Conservation (phyloP, 805 yeast species). For the Pichia paraexigua region DNA sequence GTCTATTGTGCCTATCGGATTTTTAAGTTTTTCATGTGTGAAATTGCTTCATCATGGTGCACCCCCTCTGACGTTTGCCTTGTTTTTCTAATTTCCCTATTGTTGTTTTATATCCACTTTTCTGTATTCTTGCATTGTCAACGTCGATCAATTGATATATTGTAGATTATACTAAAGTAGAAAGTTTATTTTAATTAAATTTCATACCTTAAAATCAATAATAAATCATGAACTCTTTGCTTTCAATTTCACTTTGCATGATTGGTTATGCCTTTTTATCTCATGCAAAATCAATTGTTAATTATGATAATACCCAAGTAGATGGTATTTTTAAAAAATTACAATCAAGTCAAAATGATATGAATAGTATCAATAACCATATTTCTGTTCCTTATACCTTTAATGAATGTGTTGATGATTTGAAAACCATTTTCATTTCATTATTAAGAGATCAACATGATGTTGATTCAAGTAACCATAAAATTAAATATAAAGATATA, state of each 20-base stretch:
- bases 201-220: background rate
- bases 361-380: background rate
- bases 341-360: background rate
- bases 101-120: background rate
- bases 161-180: background rate
- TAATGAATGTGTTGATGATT: slow-evolving; percentile 1
- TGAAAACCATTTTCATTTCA: background rate
- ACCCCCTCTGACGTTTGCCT: background rate
- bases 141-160: background rate
- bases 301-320: background rate
- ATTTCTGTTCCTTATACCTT: slow-evolving; percentile 1
- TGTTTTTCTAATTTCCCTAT: background rate
- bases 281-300: background rate
- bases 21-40: background rate
- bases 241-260: background rate
- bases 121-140: background rate
- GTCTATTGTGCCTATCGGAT: background rate
- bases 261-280: background rate
- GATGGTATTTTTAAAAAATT: background rate
- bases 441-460: background rate
- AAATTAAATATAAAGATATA: no score
- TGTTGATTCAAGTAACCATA: background rate
- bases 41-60: background rate
- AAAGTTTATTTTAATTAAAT: background rate
- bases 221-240: background rate